phyloP scores from a whole-genome alignment of 73 alveolate genomes.

The Paramecium biaurelia region DNA sequence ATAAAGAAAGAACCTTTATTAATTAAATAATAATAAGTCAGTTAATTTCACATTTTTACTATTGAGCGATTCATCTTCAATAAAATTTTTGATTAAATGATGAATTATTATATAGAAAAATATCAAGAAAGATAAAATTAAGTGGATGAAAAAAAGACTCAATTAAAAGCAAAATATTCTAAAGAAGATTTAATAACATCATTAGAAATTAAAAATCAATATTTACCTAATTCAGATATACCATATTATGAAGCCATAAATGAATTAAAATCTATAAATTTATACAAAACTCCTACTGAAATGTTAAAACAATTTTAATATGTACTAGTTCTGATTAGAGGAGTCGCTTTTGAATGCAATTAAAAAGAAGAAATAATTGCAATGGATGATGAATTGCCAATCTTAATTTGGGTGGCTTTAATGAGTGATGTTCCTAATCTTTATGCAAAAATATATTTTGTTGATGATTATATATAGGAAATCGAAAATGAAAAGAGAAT shows the following conservation, averaged over 20 bases:
- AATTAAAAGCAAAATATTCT: background rate
- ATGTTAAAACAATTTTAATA: constrained; percentile 4
- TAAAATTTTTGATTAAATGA: background rate
- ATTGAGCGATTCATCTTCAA: constrained; percentile 46
- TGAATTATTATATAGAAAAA: constrained; percentile 7
- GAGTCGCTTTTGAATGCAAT: constrained; percentile 52
- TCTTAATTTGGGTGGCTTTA: constrained; percentile 31
- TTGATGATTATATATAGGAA: constrained; percentile 54
- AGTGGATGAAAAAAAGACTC: background rate
- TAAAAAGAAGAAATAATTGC: constrained; percentile 50
- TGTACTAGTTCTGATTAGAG: constrained; percentile 36
- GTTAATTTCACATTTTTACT: background rate
- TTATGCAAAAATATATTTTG: constrained; percentile 40
- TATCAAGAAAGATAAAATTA: background rate
- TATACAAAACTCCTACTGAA: constrained; percentile 36
- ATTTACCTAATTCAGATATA: background rate
- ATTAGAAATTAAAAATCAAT: constrained; percentile 39
- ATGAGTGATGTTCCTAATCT: constrained; percentile 32
- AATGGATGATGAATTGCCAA: constrained; percentile 68
- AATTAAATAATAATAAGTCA: background rate
- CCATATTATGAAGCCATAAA: constrained; percentile 35
- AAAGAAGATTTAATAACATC: background rate
- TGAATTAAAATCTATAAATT: background rate
- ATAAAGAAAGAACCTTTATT: background rate
- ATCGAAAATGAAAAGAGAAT: constrained; percentile 57